Conservation (phyloP, 768 basidiomycete species). For the Suillus clintonianus region DNA sequence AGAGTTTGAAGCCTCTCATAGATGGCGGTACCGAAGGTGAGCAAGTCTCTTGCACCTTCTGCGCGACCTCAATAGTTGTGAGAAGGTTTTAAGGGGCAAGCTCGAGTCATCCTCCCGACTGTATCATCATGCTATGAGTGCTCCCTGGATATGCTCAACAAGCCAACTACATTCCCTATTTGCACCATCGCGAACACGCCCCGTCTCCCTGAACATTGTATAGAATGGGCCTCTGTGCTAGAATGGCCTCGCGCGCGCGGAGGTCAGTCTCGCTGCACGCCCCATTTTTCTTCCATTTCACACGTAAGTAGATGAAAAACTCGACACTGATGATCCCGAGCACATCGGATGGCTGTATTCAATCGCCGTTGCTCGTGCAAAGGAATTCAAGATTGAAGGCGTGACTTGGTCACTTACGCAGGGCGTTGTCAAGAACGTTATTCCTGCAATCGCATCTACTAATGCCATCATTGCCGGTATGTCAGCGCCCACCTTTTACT, state of each 20-base stretch:
- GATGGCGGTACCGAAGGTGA: constrained; percentile 98
- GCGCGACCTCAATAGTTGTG: constrained; percentile 1
- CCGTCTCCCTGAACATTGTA: constrained; percentile 96
- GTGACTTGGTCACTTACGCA: constrained; percentile 98
- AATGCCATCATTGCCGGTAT: constrained; percentile 96
- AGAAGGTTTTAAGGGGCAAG: constrained; percentile 96
- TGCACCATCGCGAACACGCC: constrained; percentile 99
- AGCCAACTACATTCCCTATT: constrained; percentile 94
- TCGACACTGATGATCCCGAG: constrained; percentile 97
- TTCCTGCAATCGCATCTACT: constrained; percentile 97
- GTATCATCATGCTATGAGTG: constrained; percentile 98
- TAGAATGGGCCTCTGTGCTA: constrained; percentile 98
- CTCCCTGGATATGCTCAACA: constrained; percentile 97
- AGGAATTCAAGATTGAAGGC: constrained; percentile 96
- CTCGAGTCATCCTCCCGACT: constrained; percentile 93
- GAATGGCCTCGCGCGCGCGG: constrained; percentile 96
- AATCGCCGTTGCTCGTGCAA: constrained; percentile 77
- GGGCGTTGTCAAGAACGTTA: constrained; percentile 99
- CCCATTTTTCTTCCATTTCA: constrained; percentile 10
- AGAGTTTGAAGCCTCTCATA: constrained; percentile 94
- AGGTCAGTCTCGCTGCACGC: constrained; percentile 47
- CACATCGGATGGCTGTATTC: constrained; percentile 94
- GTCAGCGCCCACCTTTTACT: constrained; percentile 14
- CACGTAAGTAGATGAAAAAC: constrained; percentile 72
- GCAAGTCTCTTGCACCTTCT: constrained; percentile 4